Conservation (phyloP, 441 rosid species). For the Omphalea diandra region DNA sequence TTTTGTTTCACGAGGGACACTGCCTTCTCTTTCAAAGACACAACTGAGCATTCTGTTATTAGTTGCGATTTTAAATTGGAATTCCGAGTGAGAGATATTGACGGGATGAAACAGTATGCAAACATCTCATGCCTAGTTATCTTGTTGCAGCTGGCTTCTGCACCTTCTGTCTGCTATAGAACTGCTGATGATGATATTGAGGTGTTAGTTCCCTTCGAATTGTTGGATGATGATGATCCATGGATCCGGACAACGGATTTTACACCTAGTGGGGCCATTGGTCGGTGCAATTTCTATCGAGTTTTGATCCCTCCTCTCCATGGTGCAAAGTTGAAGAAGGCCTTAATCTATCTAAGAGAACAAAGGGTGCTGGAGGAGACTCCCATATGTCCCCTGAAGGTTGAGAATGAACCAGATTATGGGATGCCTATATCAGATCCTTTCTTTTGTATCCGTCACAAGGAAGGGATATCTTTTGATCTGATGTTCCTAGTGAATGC, state of each 20-base stretch:
- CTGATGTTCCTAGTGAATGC: constrained; percentile 74
- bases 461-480: constrained; percentile 62
- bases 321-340: constrained; percentile 52
- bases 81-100: constrained; percentile 73
- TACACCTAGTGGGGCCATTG: constrained; percentile 68
- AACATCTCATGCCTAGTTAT: constrained; percentile 44
- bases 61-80: constrained; percentile 87
- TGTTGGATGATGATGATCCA: constrained; percentile 96
- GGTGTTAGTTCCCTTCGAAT: constrained; percentile 49
- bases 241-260: constrained; percentile 96
- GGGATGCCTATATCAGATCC: constrained; percentile 51
- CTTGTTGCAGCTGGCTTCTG: constrained; percentile 65
- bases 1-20: constrained; percentile 69
- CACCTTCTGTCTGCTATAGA: constrained; percentile 79
- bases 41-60: constrained; percentile 48
- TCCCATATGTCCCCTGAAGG: constrained; percentile 38
- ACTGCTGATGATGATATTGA: constrained; percentile 81
- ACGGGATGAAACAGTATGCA: constrained; percentile 47
- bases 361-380: constrained; percentile 51
- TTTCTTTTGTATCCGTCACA: constrained; percentile 58
- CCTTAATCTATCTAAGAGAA: constrained; percentile 49
- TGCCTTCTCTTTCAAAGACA: constrained; percentile 66
- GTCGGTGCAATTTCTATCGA: constrained; percentile 69
- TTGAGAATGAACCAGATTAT: constrained; percentile 58
- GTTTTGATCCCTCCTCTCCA: constrained; percentile 63